Evolutionary conservation across 805 yeast genomes (phyloP).

Genomic region (Ogataea neopini): DNA sequence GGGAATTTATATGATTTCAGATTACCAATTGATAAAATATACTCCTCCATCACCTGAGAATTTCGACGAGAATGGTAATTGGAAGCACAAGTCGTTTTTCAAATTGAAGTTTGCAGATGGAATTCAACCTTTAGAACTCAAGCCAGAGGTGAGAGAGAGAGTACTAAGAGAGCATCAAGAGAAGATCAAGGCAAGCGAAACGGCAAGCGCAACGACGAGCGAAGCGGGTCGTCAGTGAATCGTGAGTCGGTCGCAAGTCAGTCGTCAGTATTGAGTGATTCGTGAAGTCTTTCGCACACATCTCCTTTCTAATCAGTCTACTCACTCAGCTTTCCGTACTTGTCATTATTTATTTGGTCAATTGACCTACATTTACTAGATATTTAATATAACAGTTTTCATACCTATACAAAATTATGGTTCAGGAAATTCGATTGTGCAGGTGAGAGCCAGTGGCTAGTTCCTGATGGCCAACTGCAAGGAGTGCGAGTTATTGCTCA

Average conservation of each 20-base stretch:
- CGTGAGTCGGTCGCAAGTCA: no score
- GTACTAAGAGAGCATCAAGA: slow-evolving; percentile 12
- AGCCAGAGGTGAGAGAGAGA: slow-evolving; percentile 33
- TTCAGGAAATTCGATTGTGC: no score
- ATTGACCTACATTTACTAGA: no score
- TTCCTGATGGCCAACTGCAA: no score
- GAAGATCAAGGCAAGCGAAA: background rate
- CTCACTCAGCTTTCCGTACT: no score
- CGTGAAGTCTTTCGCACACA: no score
- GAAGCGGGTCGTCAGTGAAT: background rate
- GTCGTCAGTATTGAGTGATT: no score
- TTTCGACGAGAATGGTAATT: slow-evolving; percentile 40
- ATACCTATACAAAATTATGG: no score
- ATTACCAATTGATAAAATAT: slow-evolving; percentile 41
- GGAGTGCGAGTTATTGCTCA: background rate
- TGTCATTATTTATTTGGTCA: no score
- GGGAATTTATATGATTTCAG: slow-evolving; percentile 33
- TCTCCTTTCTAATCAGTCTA: no score
- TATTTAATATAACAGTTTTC: no score
- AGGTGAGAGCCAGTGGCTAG: background rate
- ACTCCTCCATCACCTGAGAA: slow-evolving; percentile 41
- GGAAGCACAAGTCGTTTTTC: slow-evolving; percentile 38
- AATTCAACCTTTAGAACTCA: slow-evolving; percentile 41
- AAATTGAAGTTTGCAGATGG: slow-evolving; percentile 36
- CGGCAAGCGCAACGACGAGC: background rate